Evolutionary conservation across 345 rosid species (phyloP), one percentile per base, ranked within the genome.

Genomic region (Pseudoturritis turrita): DNA sequence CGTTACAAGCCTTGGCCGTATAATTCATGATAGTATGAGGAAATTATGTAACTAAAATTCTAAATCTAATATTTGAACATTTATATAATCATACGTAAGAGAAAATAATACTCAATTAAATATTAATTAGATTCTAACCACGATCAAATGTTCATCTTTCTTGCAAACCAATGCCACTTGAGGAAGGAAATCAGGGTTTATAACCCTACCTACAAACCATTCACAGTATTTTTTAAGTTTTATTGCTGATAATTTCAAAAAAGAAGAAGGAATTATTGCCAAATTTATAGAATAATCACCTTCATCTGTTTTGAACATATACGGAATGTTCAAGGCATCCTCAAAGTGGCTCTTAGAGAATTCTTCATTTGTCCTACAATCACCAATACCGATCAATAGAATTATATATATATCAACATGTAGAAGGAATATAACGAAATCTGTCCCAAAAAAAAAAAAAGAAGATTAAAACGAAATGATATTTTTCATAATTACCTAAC

Each of bases 321-420:
- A 81, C 45, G 89, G 87, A 74, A 82, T 81, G 62, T 83, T 82
- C 65, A 80, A 37, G 7, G 87, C 89, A 47, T 76, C 77, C 17
- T 80, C 81, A 33, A 77, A 60, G 36, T 83, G 89, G 21, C 86
- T 71, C 77, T 80, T 81, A 4, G 41, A 47, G 55, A 74, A 87
- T 69, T 87, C 91, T 80, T 80, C 87, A 36, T 59, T 53, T 23
- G 86, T 85, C 67, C 87, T 83, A 35, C 12, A 46, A 44, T 49
- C 35, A 28, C 59, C 6, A 10, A 60, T 5, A 68, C 3, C 12
- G 1, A 44, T 35, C 41, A n/a, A 25, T 25, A 10, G 4, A 44
- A 15, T 19, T 4, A 28, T 3, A 23, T 3, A 4, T 8, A 10
- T 9, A 52, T 35, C 7, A 17, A 21, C 10, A 53, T 19, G 2